Evolutionary conservation across 495 filamentous ascomycete species (phyloP), one percentile per base, ranked within the genome.

Genomic region (Daldinia childiae): DNA sequence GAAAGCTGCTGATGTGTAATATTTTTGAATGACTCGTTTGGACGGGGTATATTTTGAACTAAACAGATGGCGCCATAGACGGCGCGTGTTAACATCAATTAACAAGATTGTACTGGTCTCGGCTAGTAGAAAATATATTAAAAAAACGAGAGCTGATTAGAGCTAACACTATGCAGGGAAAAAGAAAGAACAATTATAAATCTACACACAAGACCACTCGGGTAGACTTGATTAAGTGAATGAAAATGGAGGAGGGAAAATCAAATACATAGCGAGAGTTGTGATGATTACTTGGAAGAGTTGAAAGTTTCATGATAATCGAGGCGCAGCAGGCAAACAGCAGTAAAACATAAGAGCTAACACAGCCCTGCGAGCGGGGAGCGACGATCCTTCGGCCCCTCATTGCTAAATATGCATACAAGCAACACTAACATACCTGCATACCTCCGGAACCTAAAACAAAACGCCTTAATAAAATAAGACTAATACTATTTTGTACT

Each of bases 291-390:
- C 17, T 21, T 48, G 43, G 43, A 24, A 48, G 7, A 48, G 43
- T 34, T 58, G 6, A 24, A 38, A 26, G 45, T 55, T 59, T 59
- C 24, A 59, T 41, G 54, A 52, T 43, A 29, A 43, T 52, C 32
- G 58, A 51, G 58, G 58, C 66, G 58, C 60, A 65, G 62, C 50
- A 62, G 27, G 27, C 30, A 39, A 55, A 71, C 15, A 30, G 50
- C 50, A 30, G 50, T 26, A 29, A 54, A 30, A 30, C 50, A 30
- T 11, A 21, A 14, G 12, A 54, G 24, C 50, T 54, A 54, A 52
- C 69, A 72, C 59, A 72, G 69, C 69, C 69, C 69, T 68, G 64
- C 51, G 55, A 61, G 64, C 58, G 69, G 64, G 52, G 64, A 50
- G 43, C 4, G 52, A 67, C 59, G 64, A 72, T 72, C 69, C 69